These are phyloP conservation scores for Neofusicoccum ribis DNA, from an alignment of 2,329 filamentous ascomycete species.

Conservation along the genomic window DNA sequence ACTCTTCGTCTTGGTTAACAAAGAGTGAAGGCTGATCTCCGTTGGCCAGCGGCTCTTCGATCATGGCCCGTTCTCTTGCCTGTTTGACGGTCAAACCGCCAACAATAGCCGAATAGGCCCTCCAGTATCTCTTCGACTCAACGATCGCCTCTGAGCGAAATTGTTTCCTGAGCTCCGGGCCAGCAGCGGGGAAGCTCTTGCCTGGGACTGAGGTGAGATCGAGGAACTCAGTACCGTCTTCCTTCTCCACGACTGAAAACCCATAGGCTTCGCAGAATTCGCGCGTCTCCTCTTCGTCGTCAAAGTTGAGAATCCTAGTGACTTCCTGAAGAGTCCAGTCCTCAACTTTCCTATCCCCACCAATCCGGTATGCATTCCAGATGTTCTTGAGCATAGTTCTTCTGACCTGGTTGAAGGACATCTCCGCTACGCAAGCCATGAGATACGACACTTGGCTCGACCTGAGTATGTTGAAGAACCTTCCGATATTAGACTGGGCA, in stretches of 20 bases:
- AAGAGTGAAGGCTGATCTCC: constrained; percentile 33
- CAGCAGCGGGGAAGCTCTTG: constrained; percentile 30
- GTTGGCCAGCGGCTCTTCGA: constrained; percentile 43
- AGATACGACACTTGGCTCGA: constrained; percentile 60
- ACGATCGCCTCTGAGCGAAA: constrained; percentile 56
- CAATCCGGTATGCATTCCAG: constrained; percentile 55
- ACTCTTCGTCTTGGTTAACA: constrained; percentile 33
- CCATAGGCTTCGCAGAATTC: constrained; percentile 57
- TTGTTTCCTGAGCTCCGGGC: constrained; percentile 45
- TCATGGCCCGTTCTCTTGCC: constrained; percentile 49
- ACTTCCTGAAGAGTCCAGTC: constrained; percentile 60
- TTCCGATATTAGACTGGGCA: constrained; percentile 58
- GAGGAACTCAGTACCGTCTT: constrained; percentile 51
- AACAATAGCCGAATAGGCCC: constrained; percentile 58
- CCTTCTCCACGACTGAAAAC: constrained; percentile 50
- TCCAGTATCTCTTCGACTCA: constrained; percentile 58
- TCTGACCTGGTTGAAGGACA: constrained; percentile 61
- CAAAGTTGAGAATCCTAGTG: constrained; percentile 55
- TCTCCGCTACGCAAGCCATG: constrained; percentile 64
- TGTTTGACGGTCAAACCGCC: constrained; percentile 56
- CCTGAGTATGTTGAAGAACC: constrained; percentile 58
- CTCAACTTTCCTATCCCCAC: constrained; percentile 50
- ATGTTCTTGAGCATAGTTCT: constrained; percentile 57
- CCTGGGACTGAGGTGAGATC: constrained; percentile 52
- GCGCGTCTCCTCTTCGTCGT: constrained; percentile 54